phyloP scores from a whole-genome alignment of 2,329 filamentous ascomycete genomes.

The Teratosphaeria destructans region DNA sequence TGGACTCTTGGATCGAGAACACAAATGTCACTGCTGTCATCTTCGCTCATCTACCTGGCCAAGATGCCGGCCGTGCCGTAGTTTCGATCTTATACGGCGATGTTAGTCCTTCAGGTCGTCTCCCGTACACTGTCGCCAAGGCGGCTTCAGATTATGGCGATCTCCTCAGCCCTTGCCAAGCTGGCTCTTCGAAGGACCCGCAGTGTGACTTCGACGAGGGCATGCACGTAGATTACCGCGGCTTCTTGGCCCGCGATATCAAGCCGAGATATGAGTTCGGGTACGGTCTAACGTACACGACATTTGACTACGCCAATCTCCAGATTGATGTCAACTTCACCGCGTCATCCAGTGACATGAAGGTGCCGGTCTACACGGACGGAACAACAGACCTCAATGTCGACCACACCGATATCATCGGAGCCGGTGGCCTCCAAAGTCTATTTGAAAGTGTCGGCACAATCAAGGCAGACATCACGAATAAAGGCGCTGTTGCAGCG shows the following conservation, averaged over 20 bases:
- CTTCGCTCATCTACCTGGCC: constrained; percentile 54
- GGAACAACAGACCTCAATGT: constrained; percentile 20
- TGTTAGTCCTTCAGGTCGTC: constrained; percentile 45
- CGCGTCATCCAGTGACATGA: constrained; percentile 10
- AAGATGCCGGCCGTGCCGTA: constrained; percentile 49
- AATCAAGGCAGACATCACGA: constrained; percentile 40
- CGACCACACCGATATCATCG: constrained; percentile 11
- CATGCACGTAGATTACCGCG: constrained; percentile 29
- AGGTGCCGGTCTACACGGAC: constrained; percentile 16
- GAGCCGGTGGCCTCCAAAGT: constrained; percentile 18
- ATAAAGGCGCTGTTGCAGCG: constrained; percentile 39
- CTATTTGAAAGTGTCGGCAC: constrained; percentile 42
- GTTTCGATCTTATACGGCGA: constrained; percentile 49
- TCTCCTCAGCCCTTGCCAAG: constrained; percentile 27
- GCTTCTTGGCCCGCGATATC: constrained; percentile 21
- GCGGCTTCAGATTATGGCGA: constrained; percentile 46
- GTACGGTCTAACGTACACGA: constrained; percentile 28
- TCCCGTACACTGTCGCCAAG: constrained; percentile 52
- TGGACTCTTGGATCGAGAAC: constrained; percentile 53
- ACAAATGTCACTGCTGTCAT: constrained; percentile 55
- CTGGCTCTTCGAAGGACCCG: constrained; percentile 12
- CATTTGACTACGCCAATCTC: constrained; percentile 24
- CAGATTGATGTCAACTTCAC: constrained; percentile 18
- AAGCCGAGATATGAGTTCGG: constrained; percentile 27
- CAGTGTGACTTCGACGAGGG: constrained; percentile 27